phyloP scores from a whole-genome alignment of 345 rosid species.

The Euphorbia tirucalli region DNA sequence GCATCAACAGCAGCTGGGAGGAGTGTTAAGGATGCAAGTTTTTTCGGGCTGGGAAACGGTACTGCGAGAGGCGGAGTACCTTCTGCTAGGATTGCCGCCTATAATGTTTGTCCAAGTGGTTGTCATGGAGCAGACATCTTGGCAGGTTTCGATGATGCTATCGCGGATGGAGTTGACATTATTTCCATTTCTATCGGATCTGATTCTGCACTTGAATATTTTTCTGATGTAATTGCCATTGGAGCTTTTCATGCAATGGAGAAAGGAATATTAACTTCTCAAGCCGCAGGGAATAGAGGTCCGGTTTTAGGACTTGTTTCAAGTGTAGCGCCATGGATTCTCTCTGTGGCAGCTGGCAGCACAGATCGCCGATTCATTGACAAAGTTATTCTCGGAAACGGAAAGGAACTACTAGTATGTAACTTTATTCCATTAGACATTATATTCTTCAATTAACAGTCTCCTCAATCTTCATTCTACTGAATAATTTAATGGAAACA shows the following conservation, averaged over 20 bases:
- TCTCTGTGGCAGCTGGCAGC: conserved; percentile 35
- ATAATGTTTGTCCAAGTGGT: conserved; percentile 26
- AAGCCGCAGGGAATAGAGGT: conserved; percentile 31
- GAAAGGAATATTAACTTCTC: conserved; percentile 28
- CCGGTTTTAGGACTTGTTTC: neutral
- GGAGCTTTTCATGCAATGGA: conserved; percentile 36
- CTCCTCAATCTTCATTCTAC: neutral
- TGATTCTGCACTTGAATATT: rapidly evolving
- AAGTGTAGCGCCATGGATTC: conserved; percentile 35
- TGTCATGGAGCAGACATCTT: conserved; percentile 23
- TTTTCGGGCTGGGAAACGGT: conserved; percentile 35
- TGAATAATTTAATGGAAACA: neutral
- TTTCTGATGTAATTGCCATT: conserved; percentile 17
- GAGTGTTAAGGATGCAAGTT: conserved; percentile 32
- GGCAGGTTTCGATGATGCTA: conserved; percentile 59
- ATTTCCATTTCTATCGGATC: conserved; percentile 29
- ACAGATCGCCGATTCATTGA: conserved; percentile 25
- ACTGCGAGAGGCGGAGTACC: conserved; percentile 59
- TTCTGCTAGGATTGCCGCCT: conserved; percentile 48
- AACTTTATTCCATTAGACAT: neutral
- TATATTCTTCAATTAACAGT: neutral
- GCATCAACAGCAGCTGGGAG: conserved; percentile 63
- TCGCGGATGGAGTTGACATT: conserved; percentile 57
- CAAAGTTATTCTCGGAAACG: conserved; percentile 27
- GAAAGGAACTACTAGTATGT: conserved; percentile 22